Base-by-base conservation (phyloP, 2,329 filamentous ascomycete genomes). In the Monosporascus sp. region DNA sequence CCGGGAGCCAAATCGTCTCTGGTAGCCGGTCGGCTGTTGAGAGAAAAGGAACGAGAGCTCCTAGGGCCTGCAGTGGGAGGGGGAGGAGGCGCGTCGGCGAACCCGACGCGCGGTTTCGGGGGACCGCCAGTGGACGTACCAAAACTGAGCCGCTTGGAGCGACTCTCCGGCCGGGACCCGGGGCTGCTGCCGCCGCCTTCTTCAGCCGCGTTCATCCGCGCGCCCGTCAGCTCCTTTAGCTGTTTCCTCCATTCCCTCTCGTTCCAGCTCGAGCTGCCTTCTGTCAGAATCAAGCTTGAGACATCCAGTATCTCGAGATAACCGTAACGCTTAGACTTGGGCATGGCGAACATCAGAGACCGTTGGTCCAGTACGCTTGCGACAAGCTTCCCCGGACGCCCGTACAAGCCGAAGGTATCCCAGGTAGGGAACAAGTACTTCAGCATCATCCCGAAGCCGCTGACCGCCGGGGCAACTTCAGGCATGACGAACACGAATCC, bases 401-500 rank as follows among this genome's bases (percentile, higher is more conserved):
- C 94, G 63, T 99, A 99, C 1, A 99, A 77, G 40, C 81, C 85
- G 69, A 97, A 99, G 0, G 90, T 90, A 68, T 99, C 94, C 77
- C 90, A 99, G 0, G 91, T 89, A 0, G 94, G 94, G 68, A 99
- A 95, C 14, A 99, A 77, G 74, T 89, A 97, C 46, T 91, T 84
- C 37, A 99, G 78, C 79, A 99, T 87, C 79, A 95, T 97, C 70
- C 97, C 94, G 62, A 97, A 96, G 0, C 94, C 94, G 51, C 85
- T 89, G 14, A 99, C 88, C 18, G 91, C 92, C n/a, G 93, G 87
- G 64, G 90, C 91, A 1, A 88, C 83, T 70, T 99, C 94, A 4
- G 94, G 94, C 92, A 99, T 97, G 61, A 97, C 86, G 66, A 99
- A 99, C 5, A 99, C 90, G 63, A 97, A 97, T 0, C 94, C 94